A percentile compares a stretch with the other conserved stretches of the same genome.
Conservation (phyloP, 495 filamentous ascomycete species). For the Amorphotheca resinae region DNA sequence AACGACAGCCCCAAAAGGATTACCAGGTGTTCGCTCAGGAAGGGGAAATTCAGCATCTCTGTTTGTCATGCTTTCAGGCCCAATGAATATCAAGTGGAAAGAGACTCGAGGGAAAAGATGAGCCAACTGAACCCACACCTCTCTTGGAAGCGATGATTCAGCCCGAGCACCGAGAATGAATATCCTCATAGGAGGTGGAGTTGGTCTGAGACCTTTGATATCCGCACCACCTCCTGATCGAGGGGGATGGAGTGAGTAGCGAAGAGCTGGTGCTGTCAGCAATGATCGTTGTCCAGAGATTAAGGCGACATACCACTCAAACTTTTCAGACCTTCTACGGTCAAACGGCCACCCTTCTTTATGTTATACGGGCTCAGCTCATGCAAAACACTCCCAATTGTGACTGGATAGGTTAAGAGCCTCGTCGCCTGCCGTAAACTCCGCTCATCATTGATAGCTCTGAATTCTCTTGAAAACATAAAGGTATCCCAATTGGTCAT, state of each 20-base stretch:
- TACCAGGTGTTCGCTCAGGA: conserved; percentile 65
- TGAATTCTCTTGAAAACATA: conserved; percentile 77
- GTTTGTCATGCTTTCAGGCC: conserved; percentile 87
- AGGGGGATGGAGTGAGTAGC: conserved; percentile 86
- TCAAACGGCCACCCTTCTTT: conserved; percentile 57
- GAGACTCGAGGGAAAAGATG: conserved; percentile 74
- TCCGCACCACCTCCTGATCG: conserved; percentile 58
- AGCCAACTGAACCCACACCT: conserved; percentile 84
- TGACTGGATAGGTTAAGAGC: conserved; percentile 85
- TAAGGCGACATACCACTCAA: conserved; percentile 55
- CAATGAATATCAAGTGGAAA: conserved; percentile 87
- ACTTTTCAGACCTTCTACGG: conserved; percentile 79
- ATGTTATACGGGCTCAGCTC: conserved; percentile 88
- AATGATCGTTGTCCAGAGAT: neutral
- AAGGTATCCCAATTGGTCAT: conserved; percentile 99
- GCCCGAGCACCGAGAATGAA: conserved; percentile 94
- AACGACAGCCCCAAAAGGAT: conserved; percentile 85
- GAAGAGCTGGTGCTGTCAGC: conserved; percentile 47
- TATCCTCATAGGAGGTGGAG: conserved; percentile 75
- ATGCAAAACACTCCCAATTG: conserved; percentile 80
- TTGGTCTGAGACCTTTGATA: conserved; percentile 67
- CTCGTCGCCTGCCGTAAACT: conserved; percentile 82
- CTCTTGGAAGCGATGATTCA: conserved; percentile 86
- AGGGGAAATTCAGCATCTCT: conserved; percentile 83
- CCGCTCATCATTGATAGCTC: conserved; percentile 77